These are phyloP conservation scores for Saccharum spontaneum DNA, from an alignment of 176 grass and related monocot species.

Conservation along the genomic window DNA sequence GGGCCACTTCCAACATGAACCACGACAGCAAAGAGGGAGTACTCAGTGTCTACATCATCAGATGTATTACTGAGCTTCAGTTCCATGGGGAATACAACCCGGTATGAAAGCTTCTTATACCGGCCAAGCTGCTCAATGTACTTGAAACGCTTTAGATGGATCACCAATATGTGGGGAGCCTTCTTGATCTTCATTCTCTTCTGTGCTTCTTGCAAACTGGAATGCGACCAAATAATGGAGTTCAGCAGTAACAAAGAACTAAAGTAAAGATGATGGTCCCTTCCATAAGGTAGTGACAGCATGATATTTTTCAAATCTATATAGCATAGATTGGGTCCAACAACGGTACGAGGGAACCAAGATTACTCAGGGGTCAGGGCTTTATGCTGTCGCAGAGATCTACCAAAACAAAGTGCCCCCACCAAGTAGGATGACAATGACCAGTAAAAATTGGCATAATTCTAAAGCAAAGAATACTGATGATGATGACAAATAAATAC, in stretches of 20 bases:
- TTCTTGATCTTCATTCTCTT: conserved; percentile 99
- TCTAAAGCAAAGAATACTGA: conserved; percentile 25
- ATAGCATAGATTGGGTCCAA: conserved; percentile 10
- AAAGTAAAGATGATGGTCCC: conserved; percentile 16
- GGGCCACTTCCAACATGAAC: conserved; percentile 96
- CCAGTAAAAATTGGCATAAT: conserved; percentile 20
- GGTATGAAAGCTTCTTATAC: conserved; percentile 97
- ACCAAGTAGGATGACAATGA: conserved; percentile 2
- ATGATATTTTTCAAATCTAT: conserved; percentile 14
- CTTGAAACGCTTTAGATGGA: conserved; percentile 94
- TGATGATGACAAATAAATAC: background rate
- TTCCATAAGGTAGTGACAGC: conserved; percentile 7
- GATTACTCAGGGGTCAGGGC: background rate
- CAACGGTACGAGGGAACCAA: background rate
- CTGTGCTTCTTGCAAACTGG: conserved; percentile 94
- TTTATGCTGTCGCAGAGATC: background rate
- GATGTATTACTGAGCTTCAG: conserved; percentile 80
- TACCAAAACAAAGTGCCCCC: conserved; percentile 15
- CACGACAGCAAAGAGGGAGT: conserved; percentile 92
- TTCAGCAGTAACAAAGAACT: conserved; percentile 22
- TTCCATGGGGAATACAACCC: conserved; percentile 95
- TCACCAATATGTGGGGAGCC: conserved; percentile 87
- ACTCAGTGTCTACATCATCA: conserved; percentile 81
- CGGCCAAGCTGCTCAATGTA: conserved; percentile 92
- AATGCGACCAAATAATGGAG: conserved; percentile 30